A percentile compares a stretch with the other conserved stretches of the same genome.
phyloP scores from a whole-genome alignment of 805 yeast genomes.

The Candida piceae region DNA sequence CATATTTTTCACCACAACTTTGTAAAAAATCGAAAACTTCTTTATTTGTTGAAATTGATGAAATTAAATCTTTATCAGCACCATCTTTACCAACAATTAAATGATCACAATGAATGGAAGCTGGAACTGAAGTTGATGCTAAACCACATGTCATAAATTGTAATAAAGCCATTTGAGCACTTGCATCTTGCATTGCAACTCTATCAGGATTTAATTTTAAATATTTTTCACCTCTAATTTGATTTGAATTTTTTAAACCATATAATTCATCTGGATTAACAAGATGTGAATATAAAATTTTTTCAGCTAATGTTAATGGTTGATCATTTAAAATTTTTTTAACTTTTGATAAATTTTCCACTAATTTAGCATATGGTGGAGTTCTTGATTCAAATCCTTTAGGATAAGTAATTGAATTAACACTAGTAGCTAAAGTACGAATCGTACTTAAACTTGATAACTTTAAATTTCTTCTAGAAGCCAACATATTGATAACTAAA shows the following conservation, averaged over 20 bases:
- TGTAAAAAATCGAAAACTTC: constrained; percentile 92
- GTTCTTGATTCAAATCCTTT: constrained; percentile 60
- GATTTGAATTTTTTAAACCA: constrained; percentile 29
- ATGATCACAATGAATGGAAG: constrained; percentile 97
- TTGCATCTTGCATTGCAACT: constrained; percentile 98
- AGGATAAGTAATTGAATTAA: constrained; percentile 40
- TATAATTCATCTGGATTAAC: constrained; percentile 88
- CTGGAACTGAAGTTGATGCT: constrained; percentile 88
- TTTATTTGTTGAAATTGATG: constrained; percentile 84
- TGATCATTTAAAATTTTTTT: constrained; percentile 28
- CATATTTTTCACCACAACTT: constrained; percentile 88
- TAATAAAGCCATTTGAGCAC: constrained; percentile 96
- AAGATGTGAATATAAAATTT: constrained; percentile 89
- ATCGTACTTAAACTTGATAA: no score
- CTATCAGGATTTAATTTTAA: constrained; percentile 95
- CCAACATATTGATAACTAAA: no score
- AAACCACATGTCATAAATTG: constrained; percentile 96
- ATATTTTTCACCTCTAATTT: constrained; percentile 80
- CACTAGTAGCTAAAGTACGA: constrained; percentile 24
- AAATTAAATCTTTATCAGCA: constrained; percentile 75
- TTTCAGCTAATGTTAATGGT: constrained; percentile 94
- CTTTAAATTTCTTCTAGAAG: no score
- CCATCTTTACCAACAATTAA: constrained; percentile 95
- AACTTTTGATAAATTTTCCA: constrained; percentile 49
- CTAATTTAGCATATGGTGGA: constrained; percentile 82